Evolutionary conservation across 208 protist genomes (phyloP), one percentile per base, ranked within the genome.

Genomic region (Acanthamoeba lenticulata): DNA sequence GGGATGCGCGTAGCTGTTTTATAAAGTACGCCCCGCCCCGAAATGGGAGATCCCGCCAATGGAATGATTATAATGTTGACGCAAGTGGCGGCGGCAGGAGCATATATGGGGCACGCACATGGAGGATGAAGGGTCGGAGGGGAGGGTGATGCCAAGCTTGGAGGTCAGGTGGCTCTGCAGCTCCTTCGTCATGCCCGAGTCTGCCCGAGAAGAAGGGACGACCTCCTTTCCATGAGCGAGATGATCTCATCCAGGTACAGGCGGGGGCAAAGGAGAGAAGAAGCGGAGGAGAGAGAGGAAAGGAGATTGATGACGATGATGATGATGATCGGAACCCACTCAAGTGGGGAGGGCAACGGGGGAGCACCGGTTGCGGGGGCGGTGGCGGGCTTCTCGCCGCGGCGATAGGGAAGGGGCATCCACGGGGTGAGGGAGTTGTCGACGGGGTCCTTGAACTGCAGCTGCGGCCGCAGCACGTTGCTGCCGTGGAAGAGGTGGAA

Each of bases 401-500:
- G 24, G 21, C 42, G 74, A 36, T 90, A 90, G 83, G 83, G 49
- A 7, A 45, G 7, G 9, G 83, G 83, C 27, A 96, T 74, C 77
- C 97, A 97, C 11, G 96, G 93, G 11, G 38, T 52, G 67, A 95
- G 69, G 17, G 86, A 92, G 90, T 97, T 97, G 88, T 97, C 94
- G 17, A 97, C 38, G 36, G 90, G 60, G 55, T 95, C 94, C 38
- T 90, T 60, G 60, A 96, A 97, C 65, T 89, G 89, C 42, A 94
- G 86, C 94, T 97, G 96, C 47, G 96, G 96, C 47, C 92, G 93
- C 44, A 42, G 27, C 44, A 96, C 96, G 94, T 95, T 96, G 42
- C 60, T 83, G 15, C 88, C 95, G 44, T 92, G 88, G 34, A 92
- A 92, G 38, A 92, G 45, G 32, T 90, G 32, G 67, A 69, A 90